A percentile compares a stretch with the other conserved stretches of the same genome.
Evolutionary conservation across 1,139 yeast genomes (phyloP).

Genomic region (Pichia sp.): DNA sequence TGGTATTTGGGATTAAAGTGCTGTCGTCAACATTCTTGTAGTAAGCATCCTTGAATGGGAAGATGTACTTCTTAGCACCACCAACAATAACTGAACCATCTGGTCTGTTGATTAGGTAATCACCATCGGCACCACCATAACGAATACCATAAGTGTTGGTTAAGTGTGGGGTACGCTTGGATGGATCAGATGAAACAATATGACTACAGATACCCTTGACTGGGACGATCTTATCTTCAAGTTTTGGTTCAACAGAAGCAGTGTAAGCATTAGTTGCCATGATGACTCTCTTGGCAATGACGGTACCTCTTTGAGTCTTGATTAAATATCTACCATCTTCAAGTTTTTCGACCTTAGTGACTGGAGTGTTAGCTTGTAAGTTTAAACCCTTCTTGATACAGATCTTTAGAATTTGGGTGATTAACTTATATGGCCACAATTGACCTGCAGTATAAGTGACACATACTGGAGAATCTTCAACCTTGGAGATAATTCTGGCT

Average conservation of each 20-base stretch:
- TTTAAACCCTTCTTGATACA: constrained; percentile 35
- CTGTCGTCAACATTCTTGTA: constrained; percentile 30
- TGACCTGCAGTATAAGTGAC: constrained; percentile 41
- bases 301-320: constrained; percentile 34
- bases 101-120: constrained; percentile 32
- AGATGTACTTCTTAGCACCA: constrained; percentile 27
- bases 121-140: constrained; percentile 23
- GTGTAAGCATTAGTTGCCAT: constrained; percentile 43
- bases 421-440: constrained; percentile 42
- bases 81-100: constrained; percentile 33
- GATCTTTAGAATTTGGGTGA: constrained; percentile 33
- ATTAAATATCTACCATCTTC: constrained; percentile 29
- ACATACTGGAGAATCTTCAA: constrained; percentile 34
- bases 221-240: constrained; percentile 25
- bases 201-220: constrained; percentile 28
- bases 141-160: constrained; percentile 29
- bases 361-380: constrained; percentile 40
- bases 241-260: constrained; percentile 30
- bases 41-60: constrained; percentile 21
- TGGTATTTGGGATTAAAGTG: constrained; percentile 21
- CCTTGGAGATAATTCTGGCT: constrained; percentile 26
- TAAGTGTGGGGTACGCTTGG: constrained; percentile 26
- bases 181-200: constrained; percentile 19
- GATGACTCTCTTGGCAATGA: constrained; percentile 35
- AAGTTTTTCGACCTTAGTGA: constrained; percentile 9